Evolutionary conservation across 2,329 filamentous ascomycete species (phyloP).

Genomic region (Hymenoscyphus salicellus): DNA sequence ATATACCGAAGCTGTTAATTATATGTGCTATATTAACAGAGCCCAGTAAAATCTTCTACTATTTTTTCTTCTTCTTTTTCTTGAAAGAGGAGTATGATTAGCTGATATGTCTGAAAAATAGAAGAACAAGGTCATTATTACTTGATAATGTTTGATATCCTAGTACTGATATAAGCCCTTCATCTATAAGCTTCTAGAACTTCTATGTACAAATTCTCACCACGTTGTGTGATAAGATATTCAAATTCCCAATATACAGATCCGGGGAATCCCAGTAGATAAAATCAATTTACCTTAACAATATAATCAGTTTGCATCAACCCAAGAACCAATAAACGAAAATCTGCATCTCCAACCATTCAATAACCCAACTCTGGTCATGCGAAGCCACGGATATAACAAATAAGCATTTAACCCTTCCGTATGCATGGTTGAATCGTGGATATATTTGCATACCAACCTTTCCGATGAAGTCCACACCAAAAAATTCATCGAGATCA

Average conservation of each 20-base stretch:
- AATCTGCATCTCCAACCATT: background rate
- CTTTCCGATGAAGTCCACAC: background rate
- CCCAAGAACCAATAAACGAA: background rate
- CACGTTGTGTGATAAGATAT: background rate
- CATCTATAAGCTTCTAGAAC: too few relatives aligned
- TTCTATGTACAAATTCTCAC: background rate
- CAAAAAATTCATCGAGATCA: background rate
- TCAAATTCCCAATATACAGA: background rate
- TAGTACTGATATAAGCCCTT: too few relatives aligned
- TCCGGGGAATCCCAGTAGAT: background rate
- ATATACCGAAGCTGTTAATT: too few relatives aligned
- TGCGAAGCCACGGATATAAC: background rate
- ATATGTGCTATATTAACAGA: too few relatives aligned
- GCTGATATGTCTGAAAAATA: too few relatives aligned
- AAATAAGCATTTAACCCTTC: background rate
- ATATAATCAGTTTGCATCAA: background rate
- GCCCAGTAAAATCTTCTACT: too few relatives aligned
- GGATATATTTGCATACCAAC: background rate
- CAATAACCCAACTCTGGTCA: background rate
- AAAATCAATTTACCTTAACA: background rate
- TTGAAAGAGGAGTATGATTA: too few relatives aligned
- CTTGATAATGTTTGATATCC: too few relatives aligned
- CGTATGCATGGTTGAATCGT: background rate
- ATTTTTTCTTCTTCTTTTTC: too few relatives aligned
- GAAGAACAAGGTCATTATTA: too few relatives aligned